A percentile compares a stretch with the other conserved stretches of the same genome.
Conservation (phyloP, 139 green algal species). For the Haematococcus sp. region DNA sequence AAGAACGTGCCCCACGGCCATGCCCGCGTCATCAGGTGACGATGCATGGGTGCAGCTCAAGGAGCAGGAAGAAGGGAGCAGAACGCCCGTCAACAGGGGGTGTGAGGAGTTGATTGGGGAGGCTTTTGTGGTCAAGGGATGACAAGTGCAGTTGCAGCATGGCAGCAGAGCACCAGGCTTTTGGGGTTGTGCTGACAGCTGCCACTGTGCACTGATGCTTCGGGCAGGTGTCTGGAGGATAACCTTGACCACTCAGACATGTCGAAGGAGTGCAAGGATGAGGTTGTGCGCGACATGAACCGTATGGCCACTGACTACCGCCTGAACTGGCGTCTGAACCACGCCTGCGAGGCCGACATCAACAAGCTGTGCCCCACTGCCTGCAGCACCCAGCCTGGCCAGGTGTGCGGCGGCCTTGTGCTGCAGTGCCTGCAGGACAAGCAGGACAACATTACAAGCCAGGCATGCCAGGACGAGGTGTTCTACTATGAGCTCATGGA, state of each 20-base stretch:
- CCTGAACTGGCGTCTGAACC: conserved; percentile 81
- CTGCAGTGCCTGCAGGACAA: conserved; percentile 85
- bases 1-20: conserved; percentile 72
- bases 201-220: not conserved
- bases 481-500: conserved; percentile 87
- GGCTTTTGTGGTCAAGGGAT: too few species aligned
- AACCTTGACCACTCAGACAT: conserved; percentile 43
- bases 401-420: conserved; percentile 73
- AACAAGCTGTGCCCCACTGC: conserved; percentile 59
- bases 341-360: conserved; percentile 79
- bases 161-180: too few species aligned
- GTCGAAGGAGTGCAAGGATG: conserved; percentile 76
- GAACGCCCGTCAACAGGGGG: too few species aligned
- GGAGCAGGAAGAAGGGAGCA: too few species aligned
- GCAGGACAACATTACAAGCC: conserved; percentile 67
- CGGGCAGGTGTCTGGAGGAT: conserved; percentile 47
- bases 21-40: conserved; percentile 68
- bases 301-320: conserved; percentile 75
- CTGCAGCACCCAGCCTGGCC: conserved; percentile 43
- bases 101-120: too few species aligned
- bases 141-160: too few species aligned
- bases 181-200: not conserved
- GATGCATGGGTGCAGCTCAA: not conserved
- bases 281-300: conserved; percentile 69
- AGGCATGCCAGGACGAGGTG: conserved; percentile 79